Evolutionary conservation across 768 basidiomycete species (phyloP), one percentile per base, ranked within the genome.

Genomic region (Podaxis sp.): DNA sequence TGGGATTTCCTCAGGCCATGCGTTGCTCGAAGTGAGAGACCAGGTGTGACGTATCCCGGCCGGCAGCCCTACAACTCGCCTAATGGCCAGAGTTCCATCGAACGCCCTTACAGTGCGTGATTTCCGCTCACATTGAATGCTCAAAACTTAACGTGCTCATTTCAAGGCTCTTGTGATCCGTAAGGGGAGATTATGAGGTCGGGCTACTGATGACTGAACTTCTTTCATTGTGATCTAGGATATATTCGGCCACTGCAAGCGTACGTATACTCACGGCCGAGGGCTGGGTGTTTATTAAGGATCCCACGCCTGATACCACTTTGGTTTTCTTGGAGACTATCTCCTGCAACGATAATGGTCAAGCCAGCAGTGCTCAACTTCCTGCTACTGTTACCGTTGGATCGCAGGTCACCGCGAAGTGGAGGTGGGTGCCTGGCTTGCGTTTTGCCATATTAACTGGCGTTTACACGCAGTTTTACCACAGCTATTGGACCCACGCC

Each of bases 301-400:
- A 9, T 23, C 11, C 10, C 5, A 9, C 4, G 25, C 18, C 23
- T 11, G 23, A 48, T 5, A 10, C 3, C 18, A 0, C 23, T 11
- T 48, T 47, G 16, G 48, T 13, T 32, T 7, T 32, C 4, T 42
- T 18, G 2, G 60, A 72, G 71, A 69, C 66, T 21, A 68, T 74
- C 23, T 69, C 68, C 63, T 74, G 73, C 67, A 74, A 76, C 69
- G 67, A 74, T 67, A 73, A 73, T 59, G 72, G 72, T 7, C 68
- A 69, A 54, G 67, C 73, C 9, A 63, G 69, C n/a, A 61, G 53
- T 18, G 61, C 59, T 13, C 73, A 74, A 38, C 69, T 73, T 55
- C 68, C 71, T 11, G 75, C 73, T 9, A 72, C 69, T 42, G 71
- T 76, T 32, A 57, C 69, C n/a, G 73, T 71, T 40, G 74, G 74